A percentile compares a stretch with the other conserved stretches of the same genome.
Conservation (phyloP, 306 rosid genomes). For the Quercus glauca region DNA sequence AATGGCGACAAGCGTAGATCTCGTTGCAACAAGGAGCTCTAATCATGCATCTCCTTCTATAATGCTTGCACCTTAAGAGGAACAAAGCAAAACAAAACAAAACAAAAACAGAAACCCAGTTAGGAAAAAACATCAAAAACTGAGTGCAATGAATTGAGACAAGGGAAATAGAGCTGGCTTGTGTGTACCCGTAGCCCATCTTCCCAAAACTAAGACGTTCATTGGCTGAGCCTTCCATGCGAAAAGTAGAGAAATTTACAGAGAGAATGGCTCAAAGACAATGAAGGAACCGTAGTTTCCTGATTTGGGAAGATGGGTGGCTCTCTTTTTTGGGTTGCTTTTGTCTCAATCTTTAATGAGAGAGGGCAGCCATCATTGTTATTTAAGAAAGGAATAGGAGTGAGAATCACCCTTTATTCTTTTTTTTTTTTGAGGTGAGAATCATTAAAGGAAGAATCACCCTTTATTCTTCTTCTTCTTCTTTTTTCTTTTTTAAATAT, state of each 20-base stretch:
- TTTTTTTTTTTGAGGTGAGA: neutral
- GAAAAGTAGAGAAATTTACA: conserved; percentile 18
- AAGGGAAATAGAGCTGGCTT: neutral
- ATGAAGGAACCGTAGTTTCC: conserved; percentile 25
- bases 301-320: conserved; percentile 46
- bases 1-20: conserved; percentile 88
- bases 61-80: conserved; percentile 73
- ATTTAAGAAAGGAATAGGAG: neutral
- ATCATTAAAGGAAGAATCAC: too few relatives aligned
- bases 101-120: neutral
- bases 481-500: neutral
- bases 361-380: conserved; percentile 8
- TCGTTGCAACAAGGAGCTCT: conserved; percentile 97
- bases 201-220: conserved; percentile 91
- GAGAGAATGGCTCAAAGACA: conserved; percentile 15
- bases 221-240: conserved; percentile 68
- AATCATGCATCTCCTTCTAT: conserved; percentile 88
- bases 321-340: neutral
- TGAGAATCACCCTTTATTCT: neutral
- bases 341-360: conserved; percentile 31
- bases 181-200: conserved; percentile 86
- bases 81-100: too few relatives aligned
- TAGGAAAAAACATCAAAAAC: neutral
- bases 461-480: too few relatives aligned
- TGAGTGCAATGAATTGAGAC: neutral